Evolutionary conservation across 1,284 basidiomycete species (phyloP).

Genomic region (Melampsora americana): DNA sequence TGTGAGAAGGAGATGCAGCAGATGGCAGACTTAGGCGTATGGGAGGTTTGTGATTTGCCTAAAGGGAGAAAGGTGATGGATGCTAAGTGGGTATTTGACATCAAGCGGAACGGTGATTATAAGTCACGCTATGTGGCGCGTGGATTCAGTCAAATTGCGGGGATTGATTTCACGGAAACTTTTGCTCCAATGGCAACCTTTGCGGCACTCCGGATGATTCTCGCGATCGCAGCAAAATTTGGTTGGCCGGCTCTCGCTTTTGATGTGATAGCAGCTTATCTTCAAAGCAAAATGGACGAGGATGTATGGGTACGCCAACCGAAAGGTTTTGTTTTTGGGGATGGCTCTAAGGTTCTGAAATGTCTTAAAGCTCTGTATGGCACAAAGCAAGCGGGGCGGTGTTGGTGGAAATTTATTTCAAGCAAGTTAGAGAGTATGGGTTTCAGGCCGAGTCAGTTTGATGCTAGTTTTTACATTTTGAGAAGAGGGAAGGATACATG

Average conservation of each 20-base stretch:
- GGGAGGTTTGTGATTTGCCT: background rate
- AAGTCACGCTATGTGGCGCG: too few species aligned
- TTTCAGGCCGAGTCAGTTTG: background rate
- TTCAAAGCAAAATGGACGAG: constrained; percentile 13
- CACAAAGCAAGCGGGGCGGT: constrained; percentile 17
- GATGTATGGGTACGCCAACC: constrained; percentile 3
- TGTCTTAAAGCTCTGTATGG: constrained; percentile 11
- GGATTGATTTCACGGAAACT: too few species aligned
- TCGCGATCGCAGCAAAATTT: background rate
- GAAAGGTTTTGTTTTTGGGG: background rate
- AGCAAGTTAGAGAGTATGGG: background rate
- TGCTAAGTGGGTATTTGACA: constrained; percentile 8
- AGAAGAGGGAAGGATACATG: too few species aligned
- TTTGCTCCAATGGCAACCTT: too few species aligned
- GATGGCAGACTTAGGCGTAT: constrained; percentile 3
- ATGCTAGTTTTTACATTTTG: background rate
- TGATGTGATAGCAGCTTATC: constrained; percentile 15
- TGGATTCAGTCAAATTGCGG: too few species aligned
- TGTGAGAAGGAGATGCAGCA: background rate
- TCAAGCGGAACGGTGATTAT: too few species aligned
- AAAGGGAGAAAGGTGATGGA: background rate
- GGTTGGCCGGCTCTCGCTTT: background rate
- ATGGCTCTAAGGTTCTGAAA: background rate
- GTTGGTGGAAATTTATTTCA: constrained; percentile 7
- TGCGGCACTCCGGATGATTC: background rate